phyloP scores from a whole-genome alignment of 805 yeast species.

The Metschnikowia matae region DNA sequence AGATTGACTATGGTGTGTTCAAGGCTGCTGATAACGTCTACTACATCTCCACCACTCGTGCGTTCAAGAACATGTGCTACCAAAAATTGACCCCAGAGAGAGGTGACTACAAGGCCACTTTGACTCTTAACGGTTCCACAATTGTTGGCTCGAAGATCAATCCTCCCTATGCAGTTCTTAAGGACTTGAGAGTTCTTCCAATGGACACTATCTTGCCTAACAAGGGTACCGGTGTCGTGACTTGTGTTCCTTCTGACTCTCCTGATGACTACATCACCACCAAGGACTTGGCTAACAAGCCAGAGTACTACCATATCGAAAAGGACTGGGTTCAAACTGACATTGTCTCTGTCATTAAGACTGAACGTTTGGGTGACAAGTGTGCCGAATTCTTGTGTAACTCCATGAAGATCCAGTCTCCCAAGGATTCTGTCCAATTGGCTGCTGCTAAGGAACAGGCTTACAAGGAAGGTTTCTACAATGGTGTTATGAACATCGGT shows the following conservation, averaged over 20 bases:
- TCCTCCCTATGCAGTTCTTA: conserved; percentile 75
- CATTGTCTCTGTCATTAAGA: conserved; percentile 66
- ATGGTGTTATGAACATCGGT: conserved; percentile 79
- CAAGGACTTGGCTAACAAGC: conserved; percentile 77
- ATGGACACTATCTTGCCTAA: conserved; percentile 95
- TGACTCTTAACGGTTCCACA: conserved; percentile 60
- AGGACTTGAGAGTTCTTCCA: conserved; percentile 79
- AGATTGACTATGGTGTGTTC: conserved; percentile 85
- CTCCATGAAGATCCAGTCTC: conserved; percentile 87
- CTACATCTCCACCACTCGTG: conserved; percentile 87
- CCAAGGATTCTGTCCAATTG: conserved; percentile 82
- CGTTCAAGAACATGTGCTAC: conserved; percentile 95
- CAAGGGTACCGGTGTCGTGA: conserved; percentile 98
- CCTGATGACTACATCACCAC: conserved; percentile 95
- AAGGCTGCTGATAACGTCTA: conserved; percentile 73
- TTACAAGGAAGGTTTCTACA: conserved; percentile 94
- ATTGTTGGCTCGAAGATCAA: conserved; percentile 82
- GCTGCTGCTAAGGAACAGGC: conserved; percentile 93
- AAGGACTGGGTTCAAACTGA: conserved; percentile 81
- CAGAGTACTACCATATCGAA: conserved; percentile 83
- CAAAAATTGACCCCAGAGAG: conserved; percentile 89
- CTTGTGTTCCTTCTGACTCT: conserved; percentile 98
- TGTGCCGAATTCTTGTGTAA: conserved; percentile 84
- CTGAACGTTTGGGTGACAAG: conserved; percentile 82
- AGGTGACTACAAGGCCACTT: conserved; percentile 65